phyloP scores from a whole-genome alignment of 768 basidiomycete genomes.

The Termitomyces sp. region DNA sequence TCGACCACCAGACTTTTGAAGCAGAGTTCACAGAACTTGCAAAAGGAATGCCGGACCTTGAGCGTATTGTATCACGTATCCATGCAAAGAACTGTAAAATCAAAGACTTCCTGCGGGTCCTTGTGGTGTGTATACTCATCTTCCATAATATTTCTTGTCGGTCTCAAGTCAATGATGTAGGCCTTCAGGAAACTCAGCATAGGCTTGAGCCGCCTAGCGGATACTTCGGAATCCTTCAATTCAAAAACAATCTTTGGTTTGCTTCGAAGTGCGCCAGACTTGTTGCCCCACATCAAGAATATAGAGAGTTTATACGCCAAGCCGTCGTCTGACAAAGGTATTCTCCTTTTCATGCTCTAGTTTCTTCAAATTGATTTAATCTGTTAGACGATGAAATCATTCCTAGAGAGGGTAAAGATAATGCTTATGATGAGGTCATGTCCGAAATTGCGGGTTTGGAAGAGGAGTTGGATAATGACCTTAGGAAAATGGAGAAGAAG shows the following conservation, averaged over 20 bases:
- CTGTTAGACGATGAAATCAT: slow-evolving; percentile 64
- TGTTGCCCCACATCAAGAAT: slow-evolving; percentile 63
- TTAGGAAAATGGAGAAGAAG: slow-evolving; percentile 62
- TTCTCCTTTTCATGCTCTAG: neutral
- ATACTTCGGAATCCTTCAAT: slow-evolving; percentile 66
- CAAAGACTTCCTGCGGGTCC: slow-evolving; percentile 81
- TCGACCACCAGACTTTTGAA: slow-evolving; percentile 75
- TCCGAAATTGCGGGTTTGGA: slow-evolving; percentile 69
- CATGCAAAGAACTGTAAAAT: slow-evolving; percentile 90
- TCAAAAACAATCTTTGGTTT: slow-evolving; percentile 73
- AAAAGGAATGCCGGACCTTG: slow-evolving; percentile 85
- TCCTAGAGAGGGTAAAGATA: slow-evolving; percentile 82
- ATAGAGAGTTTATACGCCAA: slow-evolving; percentile 66
- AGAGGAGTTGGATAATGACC: slow-evolving; percentile 57
- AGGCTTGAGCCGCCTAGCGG: slow-evolving; percentile 57
- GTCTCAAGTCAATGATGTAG: slow-evolving; percentile 26
- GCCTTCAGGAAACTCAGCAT: slow-evolving; percentile 70
- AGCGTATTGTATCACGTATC: slow-evolving; percentile 90
- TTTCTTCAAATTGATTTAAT: neutral
- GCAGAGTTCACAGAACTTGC: slow-evolving; percentile 67
- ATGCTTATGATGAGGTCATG: slow-evolving; percentile 74
- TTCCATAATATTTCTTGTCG: neutral
- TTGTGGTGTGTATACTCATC: slow-evolving; percentile 42
- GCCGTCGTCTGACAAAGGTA: slow-evolving; percentile 55
- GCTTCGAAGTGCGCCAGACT: slow-evolving; percentile 76